Base-by-base conservation (phyloP, 805 yeast genomes). In the Candida loeiensis region DNA sequence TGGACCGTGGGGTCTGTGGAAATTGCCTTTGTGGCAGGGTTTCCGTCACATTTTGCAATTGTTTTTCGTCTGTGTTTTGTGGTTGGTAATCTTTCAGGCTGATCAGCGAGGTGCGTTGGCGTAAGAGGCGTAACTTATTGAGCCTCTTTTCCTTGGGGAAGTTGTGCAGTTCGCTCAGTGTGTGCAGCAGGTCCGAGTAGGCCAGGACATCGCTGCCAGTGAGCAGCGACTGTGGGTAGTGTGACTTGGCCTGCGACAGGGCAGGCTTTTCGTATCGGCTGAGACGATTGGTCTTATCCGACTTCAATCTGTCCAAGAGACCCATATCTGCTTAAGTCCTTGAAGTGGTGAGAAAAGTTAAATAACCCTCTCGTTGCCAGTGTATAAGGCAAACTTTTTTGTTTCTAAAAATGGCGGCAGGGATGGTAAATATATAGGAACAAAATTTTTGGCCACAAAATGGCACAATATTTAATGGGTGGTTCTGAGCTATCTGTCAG, bases 121-220 rank as follows among this genome's bases (percentile, higher is more conserved):
- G 33, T 11, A 30, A 30, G n/a, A 16, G 33, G 17, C 33, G 13
- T 13, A 30, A 30, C 18, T 30, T 30, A 13, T 30, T 36, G 21
- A 33, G 17, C 25, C 34, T 36, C 39, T 37, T 37, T 18, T 29
- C 44, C 15, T 34, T 34, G 4, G 21, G 21, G 29, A 34, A 46
- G 24, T 20, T 31, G 27, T 46, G 54, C 27, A 53, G 40, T 18
- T 58, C 63, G 33, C 45, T 36, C 16, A 66, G 59, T 3, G 67
- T 56, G 36, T 51, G 50, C 14, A 66, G 62, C 28, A 62, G 56
- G 29, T 55, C 57, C 15, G 66, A 61, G 12, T 51, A 51, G 13
- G 56, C 55, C 63, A 55, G 66, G 32, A 64, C 59, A 20, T 65
- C 71, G 46, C 66, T 61, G 25, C 61, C 59, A 18, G 49, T 48